Conservation (phyloP, 2,329 filamentous ascomycete species). For the Botrytis sinoallii region DNA sequence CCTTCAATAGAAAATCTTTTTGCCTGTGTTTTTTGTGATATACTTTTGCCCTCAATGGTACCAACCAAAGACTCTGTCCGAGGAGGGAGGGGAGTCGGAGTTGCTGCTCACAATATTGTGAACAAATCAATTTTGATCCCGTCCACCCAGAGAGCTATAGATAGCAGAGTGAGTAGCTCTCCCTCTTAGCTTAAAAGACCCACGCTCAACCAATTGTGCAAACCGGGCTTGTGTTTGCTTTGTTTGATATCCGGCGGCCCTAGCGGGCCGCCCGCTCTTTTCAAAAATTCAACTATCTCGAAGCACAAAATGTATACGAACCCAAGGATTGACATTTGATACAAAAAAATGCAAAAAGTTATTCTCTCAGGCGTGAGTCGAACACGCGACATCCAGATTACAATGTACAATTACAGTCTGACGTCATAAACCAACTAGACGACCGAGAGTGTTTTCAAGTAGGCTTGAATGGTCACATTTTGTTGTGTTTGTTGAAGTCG, state of each 20-base stretch:
- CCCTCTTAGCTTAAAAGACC: neutral
- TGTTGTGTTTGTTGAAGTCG: conserved; percentile 3
- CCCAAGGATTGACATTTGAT: too few relatives aligned
- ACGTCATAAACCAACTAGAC: conserved; percentile 14
- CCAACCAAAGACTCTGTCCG: neutral
- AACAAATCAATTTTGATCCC: neutral
- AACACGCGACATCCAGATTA: conserved; percentile 11
- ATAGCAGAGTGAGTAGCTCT: neutral
- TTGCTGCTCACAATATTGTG: neutral
- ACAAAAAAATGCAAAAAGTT: neutral
- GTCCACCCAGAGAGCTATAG: neutral
- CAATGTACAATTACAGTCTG: conserved; percentile 4
- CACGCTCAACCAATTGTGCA: neutral
- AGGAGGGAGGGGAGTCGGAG: neutral
- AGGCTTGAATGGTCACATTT: conserved; percentile 2
- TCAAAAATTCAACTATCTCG: neutral
- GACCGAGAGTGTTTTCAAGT: conserved; percentile 8
- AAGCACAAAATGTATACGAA: neutral
- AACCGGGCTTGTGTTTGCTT: neutral
- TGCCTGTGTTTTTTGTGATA: neutral
- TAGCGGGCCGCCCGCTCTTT: neutral
- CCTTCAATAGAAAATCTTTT: neutral
- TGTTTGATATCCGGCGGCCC: neutral
- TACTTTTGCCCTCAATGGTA: neutral
- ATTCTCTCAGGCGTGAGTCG: conserved; percentile 5